These are phyloP conservation scores for Schizopora paradoxa DNA, from an alignment of 1,284 basidiomycete genomes.

Conservation along the genomic window DNA sequence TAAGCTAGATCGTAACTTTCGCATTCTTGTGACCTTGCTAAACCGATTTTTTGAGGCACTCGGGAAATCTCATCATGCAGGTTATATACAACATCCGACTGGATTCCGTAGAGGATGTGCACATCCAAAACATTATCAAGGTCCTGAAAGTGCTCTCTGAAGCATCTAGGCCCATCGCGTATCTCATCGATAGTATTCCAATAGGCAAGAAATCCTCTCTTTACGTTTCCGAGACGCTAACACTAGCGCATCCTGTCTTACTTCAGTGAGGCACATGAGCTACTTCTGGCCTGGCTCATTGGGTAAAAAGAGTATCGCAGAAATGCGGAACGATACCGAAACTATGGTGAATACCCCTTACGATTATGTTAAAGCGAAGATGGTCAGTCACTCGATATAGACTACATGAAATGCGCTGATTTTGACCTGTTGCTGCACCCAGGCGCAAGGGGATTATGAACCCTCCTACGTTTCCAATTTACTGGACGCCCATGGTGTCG, in stretches of 20 bases:
- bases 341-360: neutral
- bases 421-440: neutral
- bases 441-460: neutral
- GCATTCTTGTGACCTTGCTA: neutral
- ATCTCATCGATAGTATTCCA: no score
- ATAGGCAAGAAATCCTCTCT: no score
- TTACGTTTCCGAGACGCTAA: no score
- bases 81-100: conserved; percentile 7
- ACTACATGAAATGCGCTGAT: neutral
- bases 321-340: conserved; percentile 41
- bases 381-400: neutral
- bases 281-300: no score
- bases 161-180: conserved; percentile 27
- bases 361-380: neutral
- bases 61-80: conserved; percentile 10
- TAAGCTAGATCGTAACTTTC: conserved; percentile 7
- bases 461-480: neutral
- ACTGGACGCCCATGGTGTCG: neutral
- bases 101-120: conserved; percentile 4
- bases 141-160: conserved; percentile 25
- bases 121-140: conserved; percentile 22
- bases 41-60: conserved; percentile 1
- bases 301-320: conserved; percentile 47
- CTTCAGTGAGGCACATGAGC: no score
- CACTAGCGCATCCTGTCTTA: no score